A percentile compares a stretch with the other conserved stretches of the same genome.
Conservation (phyloP, 345 rosid genomes). For the Hevea brasiliensis region DNA sequence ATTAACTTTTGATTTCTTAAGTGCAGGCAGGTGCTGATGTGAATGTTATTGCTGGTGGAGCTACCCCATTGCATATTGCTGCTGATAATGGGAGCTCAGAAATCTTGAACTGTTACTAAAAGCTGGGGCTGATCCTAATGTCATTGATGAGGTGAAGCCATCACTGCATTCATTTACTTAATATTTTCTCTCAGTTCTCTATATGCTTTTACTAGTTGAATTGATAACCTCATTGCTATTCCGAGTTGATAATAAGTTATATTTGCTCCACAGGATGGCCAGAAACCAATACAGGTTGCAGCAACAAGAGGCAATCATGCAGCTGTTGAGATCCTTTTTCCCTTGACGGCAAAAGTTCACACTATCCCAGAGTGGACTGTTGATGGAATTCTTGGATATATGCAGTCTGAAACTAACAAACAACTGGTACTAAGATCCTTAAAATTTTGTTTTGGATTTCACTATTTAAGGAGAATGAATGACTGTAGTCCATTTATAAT, state of each 20-base stretch:
- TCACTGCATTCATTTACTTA: conserved; percentile 8
- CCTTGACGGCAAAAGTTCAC: conserved; percentile 54
- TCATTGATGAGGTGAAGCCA: conserved; percentile 59
- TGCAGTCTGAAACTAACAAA: conserved; percentile 54
- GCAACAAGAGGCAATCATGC: conserved; percentile 66
- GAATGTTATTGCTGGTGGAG: conserved; percentile 78
- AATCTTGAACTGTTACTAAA: conserved; percentile 64
- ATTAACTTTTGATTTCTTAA: no score
- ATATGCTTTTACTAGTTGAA: not conserved
- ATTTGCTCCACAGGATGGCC: conserved; percentile 61
- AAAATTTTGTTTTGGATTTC: not conserved
- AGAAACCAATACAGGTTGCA: conserved; percentile 79
- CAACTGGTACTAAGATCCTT: conserved; percentile 36
- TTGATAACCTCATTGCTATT: not conserved
- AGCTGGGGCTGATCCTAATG: conserved; percentile 86
- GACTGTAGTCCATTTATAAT: no score
- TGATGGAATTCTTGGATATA: conserved; percentile 61
- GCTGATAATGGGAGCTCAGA: conserved; percentile 72
- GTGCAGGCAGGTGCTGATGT: conserved; percentile 84
- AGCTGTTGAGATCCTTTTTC: conserved; percentile 73
- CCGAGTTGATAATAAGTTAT: not conserved
- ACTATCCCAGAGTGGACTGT: conserved; percentile 70
- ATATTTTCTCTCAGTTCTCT: not conserved
- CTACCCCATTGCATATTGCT: conserved; percentile 90
- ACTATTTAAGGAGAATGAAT: no score